Evolutionary conservation across 371 early-diverging fungal species (phyloP), one percentile per base, ranked within the genome.

Genomic region (Mortierella sp.): DNA sequence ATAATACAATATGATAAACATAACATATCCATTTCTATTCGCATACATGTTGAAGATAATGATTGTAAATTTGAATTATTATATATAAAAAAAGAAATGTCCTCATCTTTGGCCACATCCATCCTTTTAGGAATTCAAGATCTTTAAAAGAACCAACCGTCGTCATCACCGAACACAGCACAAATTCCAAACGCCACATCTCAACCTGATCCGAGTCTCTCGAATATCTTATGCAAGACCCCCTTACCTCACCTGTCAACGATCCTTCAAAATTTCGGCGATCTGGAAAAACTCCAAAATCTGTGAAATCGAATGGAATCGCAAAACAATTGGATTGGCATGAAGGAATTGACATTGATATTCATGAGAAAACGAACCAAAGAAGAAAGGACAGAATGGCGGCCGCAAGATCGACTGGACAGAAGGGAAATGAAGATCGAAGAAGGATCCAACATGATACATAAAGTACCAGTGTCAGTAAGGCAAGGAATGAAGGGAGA

Each of bases 31-130:
- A 9, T 17, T 45, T 45, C 15, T 45, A 45, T 23, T 49, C 23
- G 49, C 5, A 15, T 3, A 15, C 40, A 40, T 40, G 40, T 4
- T 40, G n/a, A n/a, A n/a, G n/a, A n/a, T n/a, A n/a, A n/a, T n/a
- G n/a, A n/a, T n/a, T n/a, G n/a, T n/a, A n/a, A n/a, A n/a, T n/a
- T n/a, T n/a, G n/a, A n/a, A n/a, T n/a, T n/a, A n/a, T n/a, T n/a
- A n/a, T n/a, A n/a, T n/a, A n/a, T 13, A 57, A 15, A 57, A 2
- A 10, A 10, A 58, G 7, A 34, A 42, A 35, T 60, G 70, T 79
- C 80, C 80, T 57, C 80, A 79, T 79, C 75, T 66, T 70, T 74
- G 61, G 75, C 80, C 75, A 70, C 68, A 70, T 68, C 74, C 80
- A 54, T 79, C 70, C 80, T 79, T 70, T 55, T 78, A 72, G 62